Conservation (phyloP, 2,329 filamentous ascomycete genomes). For the Paracorniculantispora psalliotae region DNA sequence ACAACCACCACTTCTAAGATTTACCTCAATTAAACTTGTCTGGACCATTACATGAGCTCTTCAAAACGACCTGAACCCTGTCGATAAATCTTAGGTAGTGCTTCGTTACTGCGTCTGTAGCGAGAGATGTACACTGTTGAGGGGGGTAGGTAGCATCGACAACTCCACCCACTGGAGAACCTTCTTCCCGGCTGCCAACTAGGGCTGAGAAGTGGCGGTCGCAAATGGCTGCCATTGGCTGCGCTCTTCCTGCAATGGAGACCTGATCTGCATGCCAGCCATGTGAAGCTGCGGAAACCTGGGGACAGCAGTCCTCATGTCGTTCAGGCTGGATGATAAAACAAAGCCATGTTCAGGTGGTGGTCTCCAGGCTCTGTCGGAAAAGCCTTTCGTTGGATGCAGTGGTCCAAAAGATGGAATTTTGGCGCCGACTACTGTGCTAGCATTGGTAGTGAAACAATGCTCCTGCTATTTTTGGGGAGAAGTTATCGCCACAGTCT, state of each 20-base stretch:
- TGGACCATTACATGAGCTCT: too few relatives aligned
- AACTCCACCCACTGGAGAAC: too few relatives aligned
- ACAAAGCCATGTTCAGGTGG: background rate
- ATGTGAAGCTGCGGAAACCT: background rate
- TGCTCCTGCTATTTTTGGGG: background rate
- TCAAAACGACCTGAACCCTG: too few relatives aligned
- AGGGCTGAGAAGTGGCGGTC: background rate
- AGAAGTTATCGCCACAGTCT: background rate
- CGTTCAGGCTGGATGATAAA: background rate
- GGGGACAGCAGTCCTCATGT: background rate
- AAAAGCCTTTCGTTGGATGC: background rate
- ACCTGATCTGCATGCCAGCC: background rate
- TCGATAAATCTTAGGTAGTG: too few relatives aligned
- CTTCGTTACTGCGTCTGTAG: too few relatives aligned
- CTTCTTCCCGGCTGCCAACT: too few relatives aligned
- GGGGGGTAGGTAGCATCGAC: too few relatives aligned
- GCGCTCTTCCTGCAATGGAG: background rate
- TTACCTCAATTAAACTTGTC: too few relatives aligned
- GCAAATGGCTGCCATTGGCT: background rate
- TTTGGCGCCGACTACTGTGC: background rate
- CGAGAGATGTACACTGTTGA: too few relatives aligned
- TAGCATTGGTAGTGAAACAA: background rate
- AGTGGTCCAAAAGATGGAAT: background rate
- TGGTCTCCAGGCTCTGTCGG: background rate
- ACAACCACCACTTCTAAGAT: too few relatives aligned